Evolutionary conservation across 768 basidiomycete genomes (phyloP), one percentile per base, ranked within the genome.

Genomic region (Suillus occidentalis): DNA sequence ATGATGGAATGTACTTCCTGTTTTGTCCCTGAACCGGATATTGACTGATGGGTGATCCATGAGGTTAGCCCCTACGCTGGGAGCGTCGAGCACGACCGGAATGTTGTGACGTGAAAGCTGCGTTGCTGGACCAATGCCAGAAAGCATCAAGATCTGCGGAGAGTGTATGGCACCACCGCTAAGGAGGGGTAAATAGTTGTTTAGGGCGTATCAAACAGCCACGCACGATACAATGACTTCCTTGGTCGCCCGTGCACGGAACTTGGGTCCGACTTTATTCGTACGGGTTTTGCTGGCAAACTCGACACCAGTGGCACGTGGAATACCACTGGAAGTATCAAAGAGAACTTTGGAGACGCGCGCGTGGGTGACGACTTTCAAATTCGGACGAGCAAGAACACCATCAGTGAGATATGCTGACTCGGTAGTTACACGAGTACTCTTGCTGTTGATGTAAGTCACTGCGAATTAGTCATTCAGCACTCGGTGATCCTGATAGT

Each of bases 11-110:
- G 83, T 81, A 6, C 76, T 69, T 60, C 81, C 77, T 3, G 75
- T 75, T 65, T 82, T 87, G 66, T 88, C 86, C 67, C 81, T 81
- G 73, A 84, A 81, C 67, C 81, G 79, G 31, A 86, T 60, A 69
- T 82, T 78, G 59, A 89, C 80, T 16, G 82, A 80, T 4, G 82
- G 79, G 69, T 94, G 93, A 71, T 95, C 93, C 53, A 83, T 78
- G 20, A 95, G 82, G 72, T 93, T 83, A 10, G 83, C 78, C 16
- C 94, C 94, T 22, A 95, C 92, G 13, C 87, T 87, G 0, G 90
- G 88, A 2, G 90, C 83, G 68, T 93, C 86, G 7, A 85, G 71
- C 22, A 88, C 76, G 37, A 87, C 75, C 0, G 84, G 78, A 25
- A 95, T 87, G 6, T 76, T 75, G 63, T 87, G 77, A 43, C 79